Evolutionary conservation across 768 basidiomycete species (phyloP), one percentile per base, ranked within the genome.

Genomic region (Pulveroboletus sp.): DNA sequence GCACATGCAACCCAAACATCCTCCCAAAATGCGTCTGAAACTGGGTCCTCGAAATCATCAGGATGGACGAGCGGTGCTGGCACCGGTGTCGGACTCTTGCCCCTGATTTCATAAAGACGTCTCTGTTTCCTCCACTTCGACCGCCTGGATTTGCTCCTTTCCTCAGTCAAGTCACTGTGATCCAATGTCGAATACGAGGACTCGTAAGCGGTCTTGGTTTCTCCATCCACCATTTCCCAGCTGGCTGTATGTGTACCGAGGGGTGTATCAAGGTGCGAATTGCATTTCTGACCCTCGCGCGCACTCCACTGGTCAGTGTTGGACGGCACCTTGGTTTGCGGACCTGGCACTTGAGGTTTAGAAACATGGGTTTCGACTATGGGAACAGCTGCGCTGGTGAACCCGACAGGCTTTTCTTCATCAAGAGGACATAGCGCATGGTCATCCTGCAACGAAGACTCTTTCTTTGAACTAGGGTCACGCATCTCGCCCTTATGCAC

Each of bases 21-120:
- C 61, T 87, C 87, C 92, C 91, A 97, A 65, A 98, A 98, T 38
- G 67, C 70, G 50, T 94, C 91, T 55, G 74, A 79, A 33, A 98
- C 75, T 12, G 95, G 95, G 66, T 99, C 95, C 50, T 88, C 85
- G 53, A 99, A 94, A 27, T 79, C 82, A 49, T 88, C 69, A 1
- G 86, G 79, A 53, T 88, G 83, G 34, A 95, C 78, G 29, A 75
- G 69, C 5, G 92, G 92, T n/a, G 80, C 78, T 2, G 78, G 74
- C 0, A 79, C 82, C 47, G 89, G 67, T 31, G 76, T 76, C 82
- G 83, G 87, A 9, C 73, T 67, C 50, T 78, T 81, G 34, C 69
- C 72, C 16, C 75, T 75, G 4, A 75, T 66, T 57, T 81, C 84
- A 31, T 74, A 72, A 16, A 80, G 64, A 53, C 83, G 79, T 53